Percentiles rank a stretch among this genome's conserved stretches.
Evolutionary conservation across 805 yeast species (phyloP).

Genomic region (Saccharomycopsis sp.): DNA sequence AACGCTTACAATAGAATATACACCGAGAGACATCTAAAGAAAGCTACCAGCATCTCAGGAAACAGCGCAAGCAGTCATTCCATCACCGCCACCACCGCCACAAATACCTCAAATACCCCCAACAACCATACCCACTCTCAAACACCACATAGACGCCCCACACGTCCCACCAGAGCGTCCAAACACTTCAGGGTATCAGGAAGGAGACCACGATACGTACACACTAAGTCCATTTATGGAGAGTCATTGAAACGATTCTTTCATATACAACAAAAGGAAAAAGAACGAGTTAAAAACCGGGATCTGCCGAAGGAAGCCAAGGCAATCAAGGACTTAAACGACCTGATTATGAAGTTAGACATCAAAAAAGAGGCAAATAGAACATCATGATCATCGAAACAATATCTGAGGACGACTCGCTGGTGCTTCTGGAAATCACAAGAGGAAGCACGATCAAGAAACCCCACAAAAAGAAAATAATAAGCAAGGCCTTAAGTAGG

Average conservation of each 20-base stretch:
- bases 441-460: neutral
- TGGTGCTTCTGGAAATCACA: neutral
- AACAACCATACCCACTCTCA: neutral
- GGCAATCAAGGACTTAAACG: neutral
- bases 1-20: neutral
- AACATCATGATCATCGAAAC: slow-evolving; percentile 1
- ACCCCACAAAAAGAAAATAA: neutral
- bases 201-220: neutral
- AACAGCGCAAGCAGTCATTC: neutral
- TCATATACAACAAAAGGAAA: neutral
- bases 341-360: neutral
- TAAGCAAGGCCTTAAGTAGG: neutral
- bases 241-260: neutral
- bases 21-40: neutral
- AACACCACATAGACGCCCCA: neutral
- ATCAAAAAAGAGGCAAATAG: neutral
- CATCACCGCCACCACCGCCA: neutral
- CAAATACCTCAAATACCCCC: neutral
- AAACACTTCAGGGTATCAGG: neutral
- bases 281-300: neutral
- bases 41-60: neutral
- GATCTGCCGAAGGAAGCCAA: neutral
- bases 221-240: neutral
- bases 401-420: neutral
- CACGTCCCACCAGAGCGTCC: neutral